These are phyloP conservation scores for Salpingoeca rosetta DNA, from an alignment of 78 protist genomes.

Conservation along the genomic window DNA sequence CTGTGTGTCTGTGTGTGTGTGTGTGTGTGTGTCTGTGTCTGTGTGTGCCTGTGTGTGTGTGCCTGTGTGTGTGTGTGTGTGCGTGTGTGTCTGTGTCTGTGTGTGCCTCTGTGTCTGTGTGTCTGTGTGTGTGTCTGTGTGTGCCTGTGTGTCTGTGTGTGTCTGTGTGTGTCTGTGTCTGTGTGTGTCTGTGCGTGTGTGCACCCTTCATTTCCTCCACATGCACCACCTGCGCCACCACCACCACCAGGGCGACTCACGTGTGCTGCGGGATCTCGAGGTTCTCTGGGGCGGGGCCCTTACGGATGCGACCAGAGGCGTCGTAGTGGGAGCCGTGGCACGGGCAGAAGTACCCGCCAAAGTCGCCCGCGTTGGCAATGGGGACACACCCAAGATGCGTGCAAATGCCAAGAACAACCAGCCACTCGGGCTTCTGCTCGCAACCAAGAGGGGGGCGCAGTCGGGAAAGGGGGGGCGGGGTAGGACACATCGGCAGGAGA, in stretches of 20 bases:
- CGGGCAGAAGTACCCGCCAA: constrained; percentile 92
- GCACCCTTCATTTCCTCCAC: not conserved
- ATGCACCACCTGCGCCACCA: not conserved
- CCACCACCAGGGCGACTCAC: not conserved
- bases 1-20: too few species aligned
- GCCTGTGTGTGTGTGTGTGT: not conserved
- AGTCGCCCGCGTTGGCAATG: constrained; percentile 80
- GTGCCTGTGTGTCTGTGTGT: not conserved
- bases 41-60: too few species aligned
- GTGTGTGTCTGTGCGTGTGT: not conserved
- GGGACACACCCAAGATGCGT: constrained; percentile 97
- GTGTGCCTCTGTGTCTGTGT: not conserved
- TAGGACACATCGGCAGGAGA: too few species aligned
- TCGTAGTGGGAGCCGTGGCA: constrained; percentile 98
- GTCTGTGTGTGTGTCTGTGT: too few species aligned
- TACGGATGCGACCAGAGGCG: constrained; percentile 86
- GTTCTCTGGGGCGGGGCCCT: constrained; percentile 81
- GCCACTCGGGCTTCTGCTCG: constrained; percentile 76
- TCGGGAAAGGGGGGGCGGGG: too few species aligned
- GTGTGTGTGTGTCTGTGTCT: too few species aligned
- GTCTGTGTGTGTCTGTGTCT: not conserved
- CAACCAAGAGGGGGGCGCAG: too few species aligned
- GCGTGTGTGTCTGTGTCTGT: not conserved
- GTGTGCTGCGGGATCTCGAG: constrained; percentile 64
- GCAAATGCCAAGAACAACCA: constrained; percentile 86